Conservation (phyloP, 257 asterid genomes). For the Solanum boliviense region DNA sequence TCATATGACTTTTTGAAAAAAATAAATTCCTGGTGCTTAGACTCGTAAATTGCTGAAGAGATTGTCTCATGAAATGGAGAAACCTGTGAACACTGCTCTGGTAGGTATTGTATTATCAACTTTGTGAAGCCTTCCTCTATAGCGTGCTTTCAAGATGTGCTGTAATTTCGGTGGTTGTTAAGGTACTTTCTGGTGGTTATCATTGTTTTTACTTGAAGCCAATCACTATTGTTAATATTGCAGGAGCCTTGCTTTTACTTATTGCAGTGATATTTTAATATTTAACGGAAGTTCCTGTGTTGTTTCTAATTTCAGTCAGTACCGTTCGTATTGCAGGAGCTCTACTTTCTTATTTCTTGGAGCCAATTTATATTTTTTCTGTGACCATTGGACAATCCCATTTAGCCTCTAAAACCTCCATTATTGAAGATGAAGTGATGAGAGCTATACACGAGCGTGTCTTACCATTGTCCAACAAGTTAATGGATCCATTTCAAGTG, state of each 20-base stretch:
- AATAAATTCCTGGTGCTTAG: background rate
- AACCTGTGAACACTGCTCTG: background rate
- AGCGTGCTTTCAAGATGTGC: background rate
- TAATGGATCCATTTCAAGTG: conserved; percentile 56
- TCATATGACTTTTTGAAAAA: background rate
- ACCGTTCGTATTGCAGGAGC: conserved; percentile 43
- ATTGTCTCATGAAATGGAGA: background rate
- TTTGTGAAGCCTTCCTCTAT: background rate
- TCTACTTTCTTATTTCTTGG: conserved; percentile 67
- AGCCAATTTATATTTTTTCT: conserved; percentile 71
- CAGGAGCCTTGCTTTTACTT: background rate
- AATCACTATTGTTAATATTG: background rate
- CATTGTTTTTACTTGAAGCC: background rate
- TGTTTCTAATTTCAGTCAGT: background rate
- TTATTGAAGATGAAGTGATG: conserved; percentile 22
- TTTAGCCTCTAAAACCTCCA: conserved; percentile 15
- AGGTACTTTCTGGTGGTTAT: background rate
- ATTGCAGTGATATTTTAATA: background rate
- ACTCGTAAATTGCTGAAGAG: background rate
- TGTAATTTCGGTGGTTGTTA: background rate
- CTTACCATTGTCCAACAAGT: conserved; percentile 38
- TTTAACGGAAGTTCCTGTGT: background rate
- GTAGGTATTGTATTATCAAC: background rate
- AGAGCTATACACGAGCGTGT: conserved; percentile 53
- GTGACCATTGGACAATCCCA: conserved; percentile 54